These are phyloP conservation scores for Citrus sinensis DNA, from an alignment of 345 rosid species.

Conservation along the genomic window DVS_A1.0 CM039163.1:39535501-39536000, in stretches of 20 bases:
- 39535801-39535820: neutral
- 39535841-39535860: neutral
- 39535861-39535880: neutral
- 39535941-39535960: neutral
- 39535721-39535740: neutral
- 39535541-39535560: neutral
- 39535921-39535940: neutral
- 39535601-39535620: neutral
- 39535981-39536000: neutral
- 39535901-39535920: neutral
- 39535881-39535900: neutral
- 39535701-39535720: neutral
- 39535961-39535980: no score
- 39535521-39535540: neutral
- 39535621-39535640: neutral
- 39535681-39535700: neutral
- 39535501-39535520: neutral
- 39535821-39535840: neutral
- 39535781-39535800: neutral
- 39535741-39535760: no score
- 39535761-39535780: neutral
- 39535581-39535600: neutral
- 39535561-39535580: neutral
- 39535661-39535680: neutral
- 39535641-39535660: no score